phyloP scores from a whole-genome alignment of 2,329 filamentous ascomycete genomes.

The Pseudogymnoascus sp. region DNA sequence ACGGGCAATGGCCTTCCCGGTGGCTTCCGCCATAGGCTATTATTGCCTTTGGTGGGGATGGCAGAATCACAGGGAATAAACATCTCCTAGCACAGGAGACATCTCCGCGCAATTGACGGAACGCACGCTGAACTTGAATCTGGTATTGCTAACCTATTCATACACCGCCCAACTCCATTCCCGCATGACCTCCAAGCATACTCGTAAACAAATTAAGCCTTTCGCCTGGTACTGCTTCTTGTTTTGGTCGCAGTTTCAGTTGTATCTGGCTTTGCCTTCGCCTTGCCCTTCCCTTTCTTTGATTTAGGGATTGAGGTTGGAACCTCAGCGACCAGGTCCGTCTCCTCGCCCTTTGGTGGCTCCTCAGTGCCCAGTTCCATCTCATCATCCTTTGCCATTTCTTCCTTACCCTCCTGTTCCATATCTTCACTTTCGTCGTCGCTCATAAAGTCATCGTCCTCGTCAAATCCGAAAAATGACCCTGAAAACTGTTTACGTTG shows the following conservation, averaged over 20 bases:
- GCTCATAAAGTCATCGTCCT: conserved; percentile 68
- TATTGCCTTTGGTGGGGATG: background rate
- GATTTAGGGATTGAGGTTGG: conserved; percentile 11
- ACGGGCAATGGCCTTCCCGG: background rate
- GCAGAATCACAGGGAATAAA: background rate
- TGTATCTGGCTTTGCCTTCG: conserved; percentile 36
- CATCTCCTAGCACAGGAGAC: background rate
- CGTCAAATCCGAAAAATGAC: conserved; percentile 68
- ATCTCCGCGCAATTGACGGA: background rate
- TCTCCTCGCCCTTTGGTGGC: conserved; percentile 17
- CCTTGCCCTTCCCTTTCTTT: conserved; percentile 24
- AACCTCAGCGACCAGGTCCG: conserved; percentile 10
- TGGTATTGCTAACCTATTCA: background rate
- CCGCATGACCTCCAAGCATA: background rate
- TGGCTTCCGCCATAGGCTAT: background rate
- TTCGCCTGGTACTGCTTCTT: background rate
- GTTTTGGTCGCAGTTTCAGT: conserved; percentile 10
- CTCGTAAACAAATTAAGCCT: background rate
- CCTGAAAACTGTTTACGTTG: conserved; percentile 27
- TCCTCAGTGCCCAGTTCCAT: conserved; percentile 18
- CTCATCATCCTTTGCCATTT: conserved; percentile 18
- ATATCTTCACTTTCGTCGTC: conserved; percentile 45
- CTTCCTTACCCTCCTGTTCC: conserved; percentile 17
- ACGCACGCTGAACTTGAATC: background rate
- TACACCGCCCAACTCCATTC: background rate